Evolutionary conservation across 495 filamentous ascomycete genomes (phyloP).

Genomic region (Daldinia childiae): DNA sequence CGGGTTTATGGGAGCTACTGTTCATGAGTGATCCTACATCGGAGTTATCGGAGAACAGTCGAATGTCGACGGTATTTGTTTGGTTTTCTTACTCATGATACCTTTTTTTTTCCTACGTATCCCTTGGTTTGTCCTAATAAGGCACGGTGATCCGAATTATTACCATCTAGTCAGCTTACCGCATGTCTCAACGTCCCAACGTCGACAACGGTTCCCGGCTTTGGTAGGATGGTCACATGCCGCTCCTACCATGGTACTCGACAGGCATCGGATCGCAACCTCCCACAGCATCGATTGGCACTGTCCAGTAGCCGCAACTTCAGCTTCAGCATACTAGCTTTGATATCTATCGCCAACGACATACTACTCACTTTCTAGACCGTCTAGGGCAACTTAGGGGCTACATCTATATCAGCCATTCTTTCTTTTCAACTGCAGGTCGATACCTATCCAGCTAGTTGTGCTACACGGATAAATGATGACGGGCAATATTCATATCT

Average conservation of each 20-base stretch:
- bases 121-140: conserved; percentile 14
- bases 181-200: conserved; percentile 30
- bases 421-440: conserved; percentile 29
- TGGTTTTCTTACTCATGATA: conserved; percentile 1
- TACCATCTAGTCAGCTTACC: conserved; percentile 41
- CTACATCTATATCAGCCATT: conserved; percentile 20
- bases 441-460: conserved; percentile 22
- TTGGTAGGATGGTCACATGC: conserved; percentile 34
- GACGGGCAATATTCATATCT: conserved; percentile 20
- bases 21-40: conserved; percentile 26
- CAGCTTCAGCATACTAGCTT: conserved; percentile 17
- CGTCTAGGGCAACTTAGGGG: conserved; percentile 7
- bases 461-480: conserved; percentile 29
- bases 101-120: conserved; percentile 10
- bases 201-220: conserved; percentile 18
- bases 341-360: conserved; percentile 23
- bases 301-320: conserved; percentile 25
- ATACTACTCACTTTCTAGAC: conserved; percentile 24
- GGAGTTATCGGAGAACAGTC: conserved; percentile 17
- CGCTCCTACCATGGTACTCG: conserved; percentile 14
- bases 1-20: conserved; percentile 20
- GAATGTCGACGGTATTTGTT: conserved; percentile 11
- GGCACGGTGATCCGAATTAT: conserved; percentile 31
- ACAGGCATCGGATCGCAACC: conserved; percentile 41
- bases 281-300: conserved; percentile 29